phyloP scores from a whole-genome alignment of 257 asterid genomes.

The Solanum pinnatisectum region DNA sequence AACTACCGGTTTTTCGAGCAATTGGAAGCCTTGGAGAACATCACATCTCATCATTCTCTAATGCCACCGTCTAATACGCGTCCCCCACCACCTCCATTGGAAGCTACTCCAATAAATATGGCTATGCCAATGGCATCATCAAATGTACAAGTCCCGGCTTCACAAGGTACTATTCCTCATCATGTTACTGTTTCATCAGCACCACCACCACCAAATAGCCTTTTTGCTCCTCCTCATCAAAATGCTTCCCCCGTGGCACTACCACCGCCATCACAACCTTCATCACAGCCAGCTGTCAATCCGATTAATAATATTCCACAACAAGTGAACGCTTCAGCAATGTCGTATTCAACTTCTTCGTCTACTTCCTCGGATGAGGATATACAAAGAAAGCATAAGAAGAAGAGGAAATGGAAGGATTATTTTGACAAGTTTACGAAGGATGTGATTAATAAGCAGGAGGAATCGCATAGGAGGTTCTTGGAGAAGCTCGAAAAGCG shows the following conservation, averaged over 20 bases:
- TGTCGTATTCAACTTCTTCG: slow-evolving; percentile 59
- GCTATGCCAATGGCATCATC: slow-evolving; percentile 1
- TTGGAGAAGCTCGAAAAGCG: slow-evolving; percentile 64
- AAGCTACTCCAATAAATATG: slow-evolving; percentile 13
- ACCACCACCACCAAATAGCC: slow-evolving; percentile 11
- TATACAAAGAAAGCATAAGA: slow-evolving; percentile 38
- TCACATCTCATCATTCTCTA: slow-evolving; percentile 5
- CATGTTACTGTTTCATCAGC: slow-evolving; percentile 48
- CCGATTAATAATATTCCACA: slow-evolving; percentile 2
- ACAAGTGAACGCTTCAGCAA: slow-evolving; percentile 1
- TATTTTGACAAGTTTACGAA: slow-evolving; percentile 51
- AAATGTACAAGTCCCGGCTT: slow-evolving; percentile 5
- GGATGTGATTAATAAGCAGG: slow-evolving; percentile 67
- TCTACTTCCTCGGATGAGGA: slow-evolving; percentile 85
- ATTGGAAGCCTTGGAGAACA: slow-evolving; percentile 60
- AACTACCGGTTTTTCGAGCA: slow-evolving; percentile 82
- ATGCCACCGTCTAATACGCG: slow-evolving; percentile 1
- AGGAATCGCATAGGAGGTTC: slow-evolving; percentile 67
- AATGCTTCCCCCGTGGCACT: not conserved
- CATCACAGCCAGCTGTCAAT: slow-evolving; percentile 3
- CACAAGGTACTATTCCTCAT: slow-evolving; percentile 11
- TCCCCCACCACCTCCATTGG: slow-evolving; percentile 33
- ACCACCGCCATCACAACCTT: not conserved
- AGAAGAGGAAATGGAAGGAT: slow-evolving; percentile 84
- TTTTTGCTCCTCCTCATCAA: not conserved